Percentiles rank a stretch among this genome's conserved stretches.
Conservation (phyloP, 1,139 yeast genomes). For the Suhomyces kunorum region DNA sequence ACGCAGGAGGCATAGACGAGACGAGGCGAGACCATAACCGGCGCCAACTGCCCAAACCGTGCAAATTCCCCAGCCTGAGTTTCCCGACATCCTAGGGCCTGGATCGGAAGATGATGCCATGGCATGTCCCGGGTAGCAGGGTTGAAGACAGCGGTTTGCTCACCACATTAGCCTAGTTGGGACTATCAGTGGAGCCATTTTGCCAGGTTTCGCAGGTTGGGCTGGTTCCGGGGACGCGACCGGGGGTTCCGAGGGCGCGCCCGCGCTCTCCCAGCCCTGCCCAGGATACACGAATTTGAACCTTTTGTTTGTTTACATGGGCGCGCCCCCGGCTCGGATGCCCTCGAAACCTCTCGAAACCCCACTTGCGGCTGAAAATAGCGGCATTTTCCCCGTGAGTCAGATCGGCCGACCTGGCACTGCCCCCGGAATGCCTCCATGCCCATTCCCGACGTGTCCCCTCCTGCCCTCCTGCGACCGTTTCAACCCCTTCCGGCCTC, state of each 20-base stretch:
- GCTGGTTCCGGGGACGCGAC: too few species aligned
- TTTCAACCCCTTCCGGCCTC: conserved; percentile 1
- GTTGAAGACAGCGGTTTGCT: too few species aligned
- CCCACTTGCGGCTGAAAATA: neutral
- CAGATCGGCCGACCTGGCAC: neutral
- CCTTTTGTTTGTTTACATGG: conserved; percentile 1
- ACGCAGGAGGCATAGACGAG: too few species aligned
- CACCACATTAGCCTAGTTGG: too few species aligned
- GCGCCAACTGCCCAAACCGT: too few species aligned
- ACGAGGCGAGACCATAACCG: too few species aligned
- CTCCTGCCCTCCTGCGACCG: neutral
- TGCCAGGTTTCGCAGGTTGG: neutral
- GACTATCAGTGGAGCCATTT: neutral
- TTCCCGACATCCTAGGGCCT: too few species aligned
- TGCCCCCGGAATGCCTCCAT: neutral
- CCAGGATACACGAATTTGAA: neutral
- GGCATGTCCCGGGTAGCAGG: too few species aligned
- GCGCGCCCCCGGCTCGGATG: neutral
- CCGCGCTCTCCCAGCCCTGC: neutral
- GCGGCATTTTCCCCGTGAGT: neutral
- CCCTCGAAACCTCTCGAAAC: neutral
- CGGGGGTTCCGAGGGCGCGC: conserved; percentile 3
- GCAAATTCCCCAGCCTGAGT: too few species aligned
- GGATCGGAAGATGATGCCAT: too few species aligned
- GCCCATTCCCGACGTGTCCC: neutral